These are phyloP conservation scores for Chimonanthus praecox DNA, from an alignment of 164 flowering plant species.

Conservation along the genomic window DNA sequence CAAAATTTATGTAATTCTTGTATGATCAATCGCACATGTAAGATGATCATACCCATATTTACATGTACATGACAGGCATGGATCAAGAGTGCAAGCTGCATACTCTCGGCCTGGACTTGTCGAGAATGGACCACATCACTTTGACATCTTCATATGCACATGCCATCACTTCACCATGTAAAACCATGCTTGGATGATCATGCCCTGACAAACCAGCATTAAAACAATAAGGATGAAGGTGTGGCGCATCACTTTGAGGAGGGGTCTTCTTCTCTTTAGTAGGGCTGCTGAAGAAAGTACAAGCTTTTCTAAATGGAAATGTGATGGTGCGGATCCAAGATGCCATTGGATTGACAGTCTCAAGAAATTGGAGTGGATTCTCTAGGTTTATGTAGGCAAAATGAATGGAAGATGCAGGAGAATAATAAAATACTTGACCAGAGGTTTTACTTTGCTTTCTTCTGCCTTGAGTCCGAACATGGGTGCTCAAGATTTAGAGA, in stretches of 20 bases:
- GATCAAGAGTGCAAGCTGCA: conserved; percentile 10
- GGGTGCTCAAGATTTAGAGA: too few species aligned
- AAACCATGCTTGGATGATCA: conserved; percentile 30
- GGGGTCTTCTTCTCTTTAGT: conserved; percentile 24
- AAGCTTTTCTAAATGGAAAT: conserved; percentile 64
- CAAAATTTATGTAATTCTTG: background rate
- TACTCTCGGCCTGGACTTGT: conserved; percentile 40
- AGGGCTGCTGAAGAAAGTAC: conserved; percentile 31
- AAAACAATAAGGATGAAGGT: background rate
- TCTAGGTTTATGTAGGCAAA: too few species aligned
- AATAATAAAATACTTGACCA: too few species aligned
- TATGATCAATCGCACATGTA: background rate
- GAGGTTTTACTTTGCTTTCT: too few species aligned
- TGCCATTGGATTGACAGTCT: background rate
- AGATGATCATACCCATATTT: background rate
- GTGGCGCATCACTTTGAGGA: conserved; percentile 16
- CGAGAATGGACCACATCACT: conserved; percentile 85
- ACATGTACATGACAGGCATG: background rate
- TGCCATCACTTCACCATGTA: conserved; percentile 86
- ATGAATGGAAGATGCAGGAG: too few species aligned
- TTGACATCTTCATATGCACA: conserved; percentile 79
- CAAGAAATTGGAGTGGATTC: too few species aligned
- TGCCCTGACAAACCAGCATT: conserved; percentile 27
- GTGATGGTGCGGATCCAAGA: conserved; percentile 20
- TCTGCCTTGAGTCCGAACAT: too few species aligned